These are phyloP conservation scores for Cymbopogon flexuosus DNA, from an alignment of 202 grass and related monocot genomes.

Conservation along the genomic window DNA sequence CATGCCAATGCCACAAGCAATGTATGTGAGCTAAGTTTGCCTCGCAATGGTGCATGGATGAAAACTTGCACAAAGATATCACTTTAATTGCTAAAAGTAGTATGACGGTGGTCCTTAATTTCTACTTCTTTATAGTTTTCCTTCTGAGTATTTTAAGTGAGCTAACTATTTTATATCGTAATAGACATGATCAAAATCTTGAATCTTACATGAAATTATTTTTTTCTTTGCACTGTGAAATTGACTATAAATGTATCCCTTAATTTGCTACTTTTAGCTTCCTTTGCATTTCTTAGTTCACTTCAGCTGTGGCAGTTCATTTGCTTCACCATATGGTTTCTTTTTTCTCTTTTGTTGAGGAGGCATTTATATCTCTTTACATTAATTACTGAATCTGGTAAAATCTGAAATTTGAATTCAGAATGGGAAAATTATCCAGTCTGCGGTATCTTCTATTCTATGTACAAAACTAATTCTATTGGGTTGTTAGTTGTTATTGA, in stretches of 20 bases:
- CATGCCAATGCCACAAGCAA: slow-evolving; percentile 24
- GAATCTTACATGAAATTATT: slow-evolving; percentile 9
- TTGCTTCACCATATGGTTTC: neutral
- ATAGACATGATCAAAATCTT: slow-evolving; percentile 1
- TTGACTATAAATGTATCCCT: neutral
- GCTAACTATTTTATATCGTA: slow-evolving; percentile 20
- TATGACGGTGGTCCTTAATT: neutral
- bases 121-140: neutral
- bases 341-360: too few species aligned
- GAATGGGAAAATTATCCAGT: neutral
- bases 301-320: neutral
- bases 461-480: neutral
- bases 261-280: neutral
- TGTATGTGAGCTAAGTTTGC: slow-evolving; percentile 30
- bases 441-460: neutral
- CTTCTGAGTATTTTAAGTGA: slow-evolving; percentile 13
- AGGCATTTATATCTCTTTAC: neutral
- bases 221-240: slow-evolving; percentile 11
- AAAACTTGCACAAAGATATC: neutral
- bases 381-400: neutral
- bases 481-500: neutral
- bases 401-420: neutral
- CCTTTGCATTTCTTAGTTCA: neutral
- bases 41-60: neutral
- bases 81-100: slow-evolving; percentile 9